phyloP scores from a whole-genome alignment of 306 rosid genomes.

The Begonia fuchsioides region DNA sequence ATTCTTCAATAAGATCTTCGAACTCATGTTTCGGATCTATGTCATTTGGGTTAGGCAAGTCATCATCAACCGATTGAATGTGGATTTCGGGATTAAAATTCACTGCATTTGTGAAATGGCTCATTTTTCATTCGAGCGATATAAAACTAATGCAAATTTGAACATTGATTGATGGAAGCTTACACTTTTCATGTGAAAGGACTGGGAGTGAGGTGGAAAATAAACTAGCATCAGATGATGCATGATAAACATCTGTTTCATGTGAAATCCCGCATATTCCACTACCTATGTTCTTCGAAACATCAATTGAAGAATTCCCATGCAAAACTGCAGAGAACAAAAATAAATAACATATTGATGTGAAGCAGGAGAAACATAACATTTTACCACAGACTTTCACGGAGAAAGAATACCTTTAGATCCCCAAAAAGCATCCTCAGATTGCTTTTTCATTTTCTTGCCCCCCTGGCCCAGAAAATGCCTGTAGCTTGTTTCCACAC shows the following conservation, averaged over 20 bases:
- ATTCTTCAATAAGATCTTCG: conserved; percentile 36
- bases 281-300: conserved; percentile 26
- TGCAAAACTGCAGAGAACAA: conserved; percentile 22
- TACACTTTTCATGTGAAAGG: conserved; percentile 69
- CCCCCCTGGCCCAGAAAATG: too few species aligned
- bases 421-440: conserved; percentile 20
- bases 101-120: conserved; percentile 37
- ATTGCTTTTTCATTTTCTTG: conserved; percentile 25
- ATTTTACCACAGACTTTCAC: too few species aligned
- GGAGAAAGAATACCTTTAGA: conserved; percentile 29
- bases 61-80: conserved; percentile 37
- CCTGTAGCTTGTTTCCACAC: too few species aligned
- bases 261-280: conserved; percentile 46
- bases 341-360: too few species aligned
- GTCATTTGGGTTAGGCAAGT: conserved; percentile 27
- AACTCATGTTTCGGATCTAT: conserved; percentile 24
- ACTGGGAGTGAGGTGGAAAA: conserved; percentile 79
- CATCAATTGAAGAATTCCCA: conserved; percentile 22
- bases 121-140: conserved; percentile 4
- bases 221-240: conserved; percentile 58
- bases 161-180: conserved; percentile 13
- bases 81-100: conserved; percentile 30
- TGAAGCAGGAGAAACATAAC: too few species aligned
- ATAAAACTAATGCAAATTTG: not conserved
- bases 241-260: conserved; percentile 26